A percentile compares a stretch with the other conserved stretches of the same genome.
Evolutionary conservation across 495 filamentous ascomycete genomes (phyloP).

Genomic region (Aspergillus ostianus): DNA sequence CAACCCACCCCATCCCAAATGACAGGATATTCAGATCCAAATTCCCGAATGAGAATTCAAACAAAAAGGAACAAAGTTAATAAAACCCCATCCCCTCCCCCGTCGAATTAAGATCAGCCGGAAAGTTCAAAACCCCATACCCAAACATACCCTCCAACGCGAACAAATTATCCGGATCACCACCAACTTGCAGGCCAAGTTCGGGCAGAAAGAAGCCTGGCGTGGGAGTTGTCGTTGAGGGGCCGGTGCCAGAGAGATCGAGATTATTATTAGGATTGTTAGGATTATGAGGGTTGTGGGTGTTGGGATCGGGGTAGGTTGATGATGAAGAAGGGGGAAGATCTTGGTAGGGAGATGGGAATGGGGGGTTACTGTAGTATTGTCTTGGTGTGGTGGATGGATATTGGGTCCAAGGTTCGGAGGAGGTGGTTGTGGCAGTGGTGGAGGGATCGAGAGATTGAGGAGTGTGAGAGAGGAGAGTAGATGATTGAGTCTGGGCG

Average conservation of each 20-base stretch:
- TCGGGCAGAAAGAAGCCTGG: slow-evolving; percentile 29
- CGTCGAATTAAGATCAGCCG: slow-evolving; percentile 27
- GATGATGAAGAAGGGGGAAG: neutral
- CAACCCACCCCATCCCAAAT: too few species aligned
- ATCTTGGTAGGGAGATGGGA: slow-evolving; percentile 12
- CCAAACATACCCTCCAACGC: slow-evolving; percentile 39
- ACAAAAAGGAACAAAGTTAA: too few species aligned
- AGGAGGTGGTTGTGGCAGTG: slow-evolving; percentile 1
- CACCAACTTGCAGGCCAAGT: slow-evolving; percentile 26
- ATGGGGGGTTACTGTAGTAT: slow-evolving; percentile 12
- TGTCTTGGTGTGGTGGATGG: slow-evolving; percentile 5
- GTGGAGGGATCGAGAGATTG: slow-evolving; percentile 10
- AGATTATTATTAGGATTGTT: slow-evolving; percentile 21
- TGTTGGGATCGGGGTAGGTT: slow-evolving; percentile 3
- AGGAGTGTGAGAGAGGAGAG: slow-evolving; percentile 13
- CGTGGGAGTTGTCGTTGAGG: slow-evolving; percentile 10
- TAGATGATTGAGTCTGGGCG: neutral
- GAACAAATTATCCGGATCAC: slow-evolving; percentile 32
- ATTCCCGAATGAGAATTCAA: too few species aligned
- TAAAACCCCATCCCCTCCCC: slow-evolving; percentile 21
- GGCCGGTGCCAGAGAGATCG: slow-evolving; percentile 9
- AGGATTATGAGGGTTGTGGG: slow-evolving; percentile 3
- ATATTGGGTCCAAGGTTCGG: slow-evolving; percentile 21
- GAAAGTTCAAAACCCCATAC: slow-evolving; percentile 36
- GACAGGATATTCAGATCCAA: too few species aligned